Conservation (phyloP, 2,329 filamentous ascomycete genomes). For the Arthrobotrys sphaeroides region DNA sequence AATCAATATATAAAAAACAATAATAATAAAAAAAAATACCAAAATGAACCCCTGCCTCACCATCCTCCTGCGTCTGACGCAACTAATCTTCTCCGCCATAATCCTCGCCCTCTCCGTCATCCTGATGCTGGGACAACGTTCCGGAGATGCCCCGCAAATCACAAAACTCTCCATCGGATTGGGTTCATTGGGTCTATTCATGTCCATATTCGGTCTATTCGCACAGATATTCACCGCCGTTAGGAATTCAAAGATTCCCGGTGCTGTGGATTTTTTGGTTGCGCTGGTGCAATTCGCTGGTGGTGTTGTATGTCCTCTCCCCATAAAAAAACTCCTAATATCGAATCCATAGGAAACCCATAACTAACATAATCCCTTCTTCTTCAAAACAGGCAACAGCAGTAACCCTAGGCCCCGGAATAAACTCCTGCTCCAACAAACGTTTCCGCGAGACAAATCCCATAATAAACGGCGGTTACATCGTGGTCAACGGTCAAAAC, state of each 20-base stretch:
- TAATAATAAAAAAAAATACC: too few relatives aligned
- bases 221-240: constrained; percentile 42
- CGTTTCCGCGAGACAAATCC: constrained; percentile 37
- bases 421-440: constrained; percentile 47
- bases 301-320: constrained; percentile 34
- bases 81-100: constrained; percentile 43
- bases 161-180: constrained; percentile 45
- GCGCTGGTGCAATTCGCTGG: constrained; percentile 45
- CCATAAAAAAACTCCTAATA: neutral
- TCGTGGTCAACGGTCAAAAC: constrained; percentile 31
- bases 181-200: constrained; percentile 30
- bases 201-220: constrained; percentile 43
- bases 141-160: constrained; percentile 35
- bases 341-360: constrained; percentile 5
- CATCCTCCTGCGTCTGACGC: constrained; percentile 36
- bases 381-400: constrained; percentile 28
- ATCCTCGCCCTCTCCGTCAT: constrained; percentile 42
- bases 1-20: too few relatives aligned
- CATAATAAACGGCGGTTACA: constrained; percentile 39
- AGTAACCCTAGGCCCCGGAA: constrained; percentile 36
- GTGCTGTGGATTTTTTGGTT: constrained; percentile 20
- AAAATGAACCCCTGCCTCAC: constrained; percentile 49
- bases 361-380: neutral
- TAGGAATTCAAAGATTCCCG: constrained; percentile 20
- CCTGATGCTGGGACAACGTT: constrained; percentile 37